These are phyloP conservation scores for Diplodia mutila DNA, from an alignment of 2,329 filamentous ascomycete species.

Conservation along the genomic window DNA sequence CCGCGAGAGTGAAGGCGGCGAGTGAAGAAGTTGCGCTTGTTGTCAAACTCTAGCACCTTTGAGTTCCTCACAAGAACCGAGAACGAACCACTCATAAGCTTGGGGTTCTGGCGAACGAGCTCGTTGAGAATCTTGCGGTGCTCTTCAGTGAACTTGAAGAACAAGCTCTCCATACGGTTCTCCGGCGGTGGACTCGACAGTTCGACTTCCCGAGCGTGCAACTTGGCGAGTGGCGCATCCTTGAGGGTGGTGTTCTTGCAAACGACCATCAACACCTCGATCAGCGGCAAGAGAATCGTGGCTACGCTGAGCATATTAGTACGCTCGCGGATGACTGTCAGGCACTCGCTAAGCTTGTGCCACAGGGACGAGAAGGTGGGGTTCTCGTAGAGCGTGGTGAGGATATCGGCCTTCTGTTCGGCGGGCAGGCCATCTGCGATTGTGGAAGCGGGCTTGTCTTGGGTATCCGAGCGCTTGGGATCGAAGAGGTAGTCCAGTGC, in stretches of 20 bases:
- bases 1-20: constrained; percentile 82
- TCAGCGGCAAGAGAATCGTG: constrained; percentile 89
- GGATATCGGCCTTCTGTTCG: constrained; percentile 78
- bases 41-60: constrained; percentile 98
- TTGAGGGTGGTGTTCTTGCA: constrained; percentile 94
- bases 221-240: constrained; percentile 58
- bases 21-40: constrained; percentile 99
- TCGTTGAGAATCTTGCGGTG: constrained; percentile 98
- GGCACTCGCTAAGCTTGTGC: constrained; percentile 86
- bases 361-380: constrained; percentile 88
- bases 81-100: constrained; percentile 98
- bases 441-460: constrained; percentile 47
- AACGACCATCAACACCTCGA: constrained; percentile 97
- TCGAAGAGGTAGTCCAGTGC: constrained; percentile 96
- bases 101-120: constrained; percentile 93
- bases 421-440: constrained; percentile 57
- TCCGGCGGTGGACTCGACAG: constrained; percentile 79
- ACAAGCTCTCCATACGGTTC: constrained; percentile 81
- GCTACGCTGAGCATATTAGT: constrained; percentile 97
- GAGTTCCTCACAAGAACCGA: constrained; percentile 96
- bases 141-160: constrained; percentile 97
- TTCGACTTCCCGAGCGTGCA: constrained; percentile 65
- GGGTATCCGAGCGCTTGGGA: constrained; percentile 67
- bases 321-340: constrained; percentile 84
- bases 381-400: constrained; percentile 88